Evolutionary conservation across 768 basidiomycete species (phyloP).

Genomic region (Mrakia hoshinonis): DNA sequence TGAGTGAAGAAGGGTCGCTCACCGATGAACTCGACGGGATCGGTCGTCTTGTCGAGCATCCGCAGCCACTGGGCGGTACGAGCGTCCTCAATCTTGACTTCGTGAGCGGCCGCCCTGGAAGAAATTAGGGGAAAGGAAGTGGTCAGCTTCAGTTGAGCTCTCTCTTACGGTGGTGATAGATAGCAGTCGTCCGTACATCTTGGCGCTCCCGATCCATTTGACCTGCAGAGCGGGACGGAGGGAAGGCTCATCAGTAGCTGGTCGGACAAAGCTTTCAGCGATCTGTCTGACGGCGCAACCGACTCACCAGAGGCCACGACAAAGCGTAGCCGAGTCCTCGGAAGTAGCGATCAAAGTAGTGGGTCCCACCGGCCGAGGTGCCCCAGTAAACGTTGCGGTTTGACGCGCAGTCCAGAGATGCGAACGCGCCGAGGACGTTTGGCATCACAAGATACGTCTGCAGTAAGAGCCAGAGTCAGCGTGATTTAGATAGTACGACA

Average conservation of each 20-base stretch:
- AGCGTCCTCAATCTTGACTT: slow-evolving; percentile 41
- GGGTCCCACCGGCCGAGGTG: slow-evolving; percentile 38
- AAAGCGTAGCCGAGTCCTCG: slow-evolving; percentile 42
- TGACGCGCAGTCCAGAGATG: slow-evolving; percentile 37
- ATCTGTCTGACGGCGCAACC: too few species aligned
- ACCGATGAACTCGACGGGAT: slow-evolving; percentile 39
- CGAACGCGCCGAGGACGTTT: slow-evolving; percentile 39
- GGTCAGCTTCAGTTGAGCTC: too few species aligned
- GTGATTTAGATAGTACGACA: not conserved
- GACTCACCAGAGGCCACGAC: slow-evolving; percentile 41
- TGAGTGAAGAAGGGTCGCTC: not conserved
- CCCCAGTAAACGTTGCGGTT: slow-evolving; percentile 43
- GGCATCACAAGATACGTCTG: slow-evolving; percentile 42
- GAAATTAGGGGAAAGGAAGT: not conserved
- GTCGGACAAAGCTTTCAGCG: not conserved
- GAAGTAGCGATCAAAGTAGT: slow-evolving; percentile 41
- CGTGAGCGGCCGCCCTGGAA: slow-evolving; percentile 35
- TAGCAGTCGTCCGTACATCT: slow-evolving; percentile 32
- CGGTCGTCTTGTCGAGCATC: slow-evolving; percentile 38
- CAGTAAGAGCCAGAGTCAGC: not conserved
- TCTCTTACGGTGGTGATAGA: not conserved
- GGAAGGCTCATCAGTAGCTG: not conserved
- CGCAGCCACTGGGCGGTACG: slow-evolving; percentile 41
- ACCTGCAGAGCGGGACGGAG: not conserved
- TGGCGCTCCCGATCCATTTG: slow-evolving; percentile 39